Evolutionary conservation across 768 basidiomycete genomes (phyloP).

Genomic region (Agrocybe praecox): DNA sequence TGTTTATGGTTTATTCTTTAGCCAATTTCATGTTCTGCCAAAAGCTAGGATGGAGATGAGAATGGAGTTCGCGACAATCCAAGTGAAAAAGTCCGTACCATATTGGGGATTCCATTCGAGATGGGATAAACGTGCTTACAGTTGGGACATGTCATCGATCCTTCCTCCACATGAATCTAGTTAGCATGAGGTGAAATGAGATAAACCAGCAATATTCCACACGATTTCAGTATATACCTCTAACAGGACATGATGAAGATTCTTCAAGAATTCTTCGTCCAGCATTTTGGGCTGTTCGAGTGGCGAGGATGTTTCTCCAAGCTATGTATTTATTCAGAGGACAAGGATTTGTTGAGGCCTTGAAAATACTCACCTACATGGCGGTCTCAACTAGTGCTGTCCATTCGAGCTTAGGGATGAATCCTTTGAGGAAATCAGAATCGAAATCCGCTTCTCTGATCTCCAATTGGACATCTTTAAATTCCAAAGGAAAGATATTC

Average conservation of each 20-base stretch:
- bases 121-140: constrained; percentile 91
- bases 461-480: constrained; percentile 82
- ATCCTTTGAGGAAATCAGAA: constrained; percentile 80
- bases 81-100: constrained; percentile 62
- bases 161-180: constrained; percentile 92
- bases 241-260: constrained; percentile 88
- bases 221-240: constrained; percentile 61
- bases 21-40: constrained; percentile 91
- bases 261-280: constrained; percentile 81
- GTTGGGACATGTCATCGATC: constrained; percentile 90
- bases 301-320: constrained; percentile 86
- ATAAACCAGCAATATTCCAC: neutral
- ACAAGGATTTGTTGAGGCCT: neutral
- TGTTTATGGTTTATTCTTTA: constrained; percentile 27
- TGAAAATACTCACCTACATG: constrained; percentile 53
- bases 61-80: neutral
- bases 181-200: neutral
- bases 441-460: constrained; percentile 88
- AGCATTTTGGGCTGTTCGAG: constrained; percentile 71
- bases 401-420: constrained; percentile 93
- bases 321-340: constrained; percentile 42
- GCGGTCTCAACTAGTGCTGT: constrained; percentile 82
- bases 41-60: constrained; percentile 49
- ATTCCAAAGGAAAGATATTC: constrained; percentile 90
- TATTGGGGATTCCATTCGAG: constrained; percentile 95